Evolutionary conservation across 2,329 filamentous ascomycete species (phyloP).

Genomic region (Blumeria graminis): DNA sequence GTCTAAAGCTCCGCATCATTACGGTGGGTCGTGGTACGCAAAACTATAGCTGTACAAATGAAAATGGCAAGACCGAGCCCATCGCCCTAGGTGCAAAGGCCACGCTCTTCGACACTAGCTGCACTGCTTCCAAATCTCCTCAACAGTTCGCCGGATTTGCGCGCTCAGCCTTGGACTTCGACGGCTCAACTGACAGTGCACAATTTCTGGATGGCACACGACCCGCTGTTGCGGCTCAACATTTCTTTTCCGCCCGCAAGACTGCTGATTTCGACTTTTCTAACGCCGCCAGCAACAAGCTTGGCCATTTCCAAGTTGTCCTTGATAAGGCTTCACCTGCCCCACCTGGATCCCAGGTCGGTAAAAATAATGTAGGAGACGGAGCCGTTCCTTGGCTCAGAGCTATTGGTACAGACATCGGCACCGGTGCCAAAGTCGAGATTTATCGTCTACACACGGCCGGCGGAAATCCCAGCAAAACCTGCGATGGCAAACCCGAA

Average conservation of each 20-base stretch:
- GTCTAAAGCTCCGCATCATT: conserved; percentile 47
- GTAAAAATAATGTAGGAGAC: conserved; percentile 31
- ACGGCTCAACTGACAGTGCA: conserved; percentile 20
- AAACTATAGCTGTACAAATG: conserved; percentile 68
- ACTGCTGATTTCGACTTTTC: conserved; percentile 65
- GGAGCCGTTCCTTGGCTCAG: conserved; percentile 63
- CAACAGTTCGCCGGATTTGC: conserved; percentile 41
- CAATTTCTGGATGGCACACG: conserved; percentile 27
- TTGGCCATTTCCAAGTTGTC: conserved; percentile 36
- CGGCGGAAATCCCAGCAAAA: conserved; percentile 51
- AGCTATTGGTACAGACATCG: conserved; percentile 29
- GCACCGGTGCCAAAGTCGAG: conserved; percentile 41
- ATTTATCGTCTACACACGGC: conserved; percentile 71
- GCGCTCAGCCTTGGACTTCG: conserved; percentile 41
- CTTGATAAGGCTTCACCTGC: conserved; percentile 39
- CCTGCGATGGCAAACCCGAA: conserved; percentile 39
- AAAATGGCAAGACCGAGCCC: conserved; percentile 35
- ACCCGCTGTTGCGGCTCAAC: conserved; percentile 45
- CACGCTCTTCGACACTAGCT: conserved; percentile 70
- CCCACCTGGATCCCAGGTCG: conserved; percentile 32
- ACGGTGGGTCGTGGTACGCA: conserved; percentile 72
- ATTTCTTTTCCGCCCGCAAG: conserved; percentile 51
- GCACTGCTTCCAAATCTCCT: conserved; percentile 46
- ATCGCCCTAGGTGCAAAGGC: conserved; percentile 50
- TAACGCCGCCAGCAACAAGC: conserved; percentile 22